phyloP scores from a whole-genome alignment of 306 rosid genomes.

The Cucumis hystrix region DNA sequence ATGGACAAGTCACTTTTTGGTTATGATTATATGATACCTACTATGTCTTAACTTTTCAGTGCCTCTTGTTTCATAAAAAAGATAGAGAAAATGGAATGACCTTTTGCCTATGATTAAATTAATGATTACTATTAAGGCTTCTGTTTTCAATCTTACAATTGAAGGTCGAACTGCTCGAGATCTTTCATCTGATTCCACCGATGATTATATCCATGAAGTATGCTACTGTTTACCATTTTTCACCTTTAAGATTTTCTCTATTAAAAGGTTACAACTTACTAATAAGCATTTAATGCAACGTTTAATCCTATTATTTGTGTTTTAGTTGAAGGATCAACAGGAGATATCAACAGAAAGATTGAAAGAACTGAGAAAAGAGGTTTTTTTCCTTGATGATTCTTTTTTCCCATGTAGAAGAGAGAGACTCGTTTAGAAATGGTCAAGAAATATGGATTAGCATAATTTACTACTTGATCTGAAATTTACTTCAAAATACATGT shows the following conservation, averaged over 20 bases:
- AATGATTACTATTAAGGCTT: neutral
- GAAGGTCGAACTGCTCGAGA: constrained; percentile 26
- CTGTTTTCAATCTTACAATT: neutral
- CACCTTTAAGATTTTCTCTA: constrained; percentile 8
- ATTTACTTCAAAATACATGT: neutral
- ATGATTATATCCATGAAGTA: too few species aligned
- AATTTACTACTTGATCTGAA: neutral
- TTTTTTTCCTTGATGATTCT: constrained; percentile 15
- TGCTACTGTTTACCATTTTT: neutral
- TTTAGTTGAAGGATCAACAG: constrained; percentile 44
- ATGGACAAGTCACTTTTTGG: too few species aligned
- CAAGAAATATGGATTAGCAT: neutral
- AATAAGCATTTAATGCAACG: neutral
- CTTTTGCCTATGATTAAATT: neutral
- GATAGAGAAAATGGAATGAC: neutral
- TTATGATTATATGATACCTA: neutral
- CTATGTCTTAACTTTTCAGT: neutral
- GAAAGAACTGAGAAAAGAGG: constrained; percentile 63
- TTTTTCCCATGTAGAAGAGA: neutral
- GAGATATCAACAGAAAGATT: constrained; percentile 40
- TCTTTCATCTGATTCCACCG: constrained; percentile 41
- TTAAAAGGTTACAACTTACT: neutral
- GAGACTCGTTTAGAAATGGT: neutral
- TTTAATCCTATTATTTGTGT: neutral
- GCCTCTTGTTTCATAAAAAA: neutral